Evolutionary conservation across 2,329 filamentous ascomycete genomes (phyloP).

Genomic region (Epichloe coenophiala): DNA sequence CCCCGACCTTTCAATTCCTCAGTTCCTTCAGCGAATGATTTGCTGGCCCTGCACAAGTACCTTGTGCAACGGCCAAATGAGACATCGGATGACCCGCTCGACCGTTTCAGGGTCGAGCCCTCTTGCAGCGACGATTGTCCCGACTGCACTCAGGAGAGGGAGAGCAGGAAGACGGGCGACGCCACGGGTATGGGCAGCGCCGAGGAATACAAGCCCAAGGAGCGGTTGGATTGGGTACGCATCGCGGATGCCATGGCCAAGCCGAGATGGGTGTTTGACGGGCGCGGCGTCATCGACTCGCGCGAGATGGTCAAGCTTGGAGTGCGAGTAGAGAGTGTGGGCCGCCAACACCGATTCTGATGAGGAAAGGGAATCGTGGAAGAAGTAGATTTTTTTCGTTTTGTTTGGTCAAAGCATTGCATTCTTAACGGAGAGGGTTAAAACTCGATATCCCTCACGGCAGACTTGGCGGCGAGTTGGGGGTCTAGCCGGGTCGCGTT

Average conservation of each 20-base stretch:
- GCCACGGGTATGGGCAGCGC: conserved; percentile 28
- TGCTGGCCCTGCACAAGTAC: conserved; percentile 34
- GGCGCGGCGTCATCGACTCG: conserved; percentile 38
- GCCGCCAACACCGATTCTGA: conserved; percentile 31
- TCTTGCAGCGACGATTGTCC: conserved; percentile 32
- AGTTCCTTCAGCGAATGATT: conserved; percentile 28
- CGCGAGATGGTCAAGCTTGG: conserved; percentile 35
- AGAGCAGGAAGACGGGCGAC: conserved; percentile 24
- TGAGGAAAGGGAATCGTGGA: not conserved
- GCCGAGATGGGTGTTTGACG: conserved; percentile 44
- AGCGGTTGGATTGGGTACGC: conserved; percentile 37
- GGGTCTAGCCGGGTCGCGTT: too few relatives aligned
- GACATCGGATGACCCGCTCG: conserved; percentile 28
- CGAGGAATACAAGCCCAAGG: conserved; percentile 32
- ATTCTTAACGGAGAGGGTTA: not conserved
- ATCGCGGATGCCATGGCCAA: conserved; percentile 36
- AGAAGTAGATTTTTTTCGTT: too few relatives aligned
- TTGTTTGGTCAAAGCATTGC: not conserved
- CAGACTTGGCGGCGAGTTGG: too few relatives aligned
- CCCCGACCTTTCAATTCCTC: conserved; percentile 30
- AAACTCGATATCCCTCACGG: too few relatives aligned
- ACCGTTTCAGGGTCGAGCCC: conserved; percentile 31
- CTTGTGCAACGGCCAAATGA: conserved; percentile 22
- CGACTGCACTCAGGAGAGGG: conserved; percentile 32
- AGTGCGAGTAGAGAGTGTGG: conserved; percentile 38